These are phyloP conservation scores for Phytophthora capsici DNA, from an alignment of 352 stramenopile genomes.

Conservation along the genomic window DNA sequence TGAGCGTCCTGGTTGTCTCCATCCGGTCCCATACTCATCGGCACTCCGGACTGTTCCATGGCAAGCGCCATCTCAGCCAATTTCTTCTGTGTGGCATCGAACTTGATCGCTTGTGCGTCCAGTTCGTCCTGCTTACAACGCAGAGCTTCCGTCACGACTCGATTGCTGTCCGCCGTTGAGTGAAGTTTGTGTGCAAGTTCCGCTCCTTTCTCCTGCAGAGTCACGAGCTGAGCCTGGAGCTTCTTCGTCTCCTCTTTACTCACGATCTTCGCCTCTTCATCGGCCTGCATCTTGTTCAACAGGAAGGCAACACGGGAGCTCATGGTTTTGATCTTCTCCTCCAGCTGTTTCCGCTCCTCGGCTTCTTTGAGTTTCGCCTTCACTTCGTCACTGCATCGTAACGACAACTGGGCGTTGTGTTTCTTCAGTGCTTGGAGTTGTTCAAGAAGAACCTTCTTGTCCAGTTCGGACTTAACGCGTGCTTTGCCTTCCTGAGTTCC, in stretches of 20 bases:
- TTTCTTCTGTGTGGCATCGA: conserved; percentile 83
- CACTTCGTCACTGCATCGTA: conserved; percentile 93
- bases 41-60: conserved; percentile 60
- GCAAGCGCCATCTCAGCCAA: conserved; percentile 60
- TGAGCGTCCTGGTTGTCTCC: conserved; percentile 27
- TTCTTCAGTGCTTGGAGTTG: conserved; percentile 96
- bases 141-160: conserved; percentile 92
- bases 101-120: conserved; percentile 83
- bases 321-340: conserved; percentile 95
- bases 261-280: conserved; percentile 95
- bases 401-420: conserved; percentile 93
- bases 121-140: conserved; percentile 91
- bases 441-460: conserved; percentile 95
- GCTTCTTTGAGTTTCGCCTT: conserved; percentile 93
- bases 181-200: conserved; percentile 92
- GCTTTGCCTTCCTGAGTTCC: conserved; percentile 93
- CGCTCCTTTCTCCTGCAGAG: conserved; percentile 87
- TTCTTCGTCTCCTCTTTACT: conserved; percentile 95
- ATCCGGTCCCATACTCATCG: conserved; percentile 27
- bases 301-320: conserved; percentile 93
- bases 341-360: conserved; percentile 91
- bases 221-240: conserved; percentile 91
- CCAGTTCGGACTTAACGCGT: conserved; percentile 93
- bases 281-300: conserved; percentile 97
- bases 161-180: conserved; percentile 92